Evolutionary conservation across 2,329 filamentous ascomycete genomes (phyloP).

Genomic region (Cytospora chrysosperma): DNA sequence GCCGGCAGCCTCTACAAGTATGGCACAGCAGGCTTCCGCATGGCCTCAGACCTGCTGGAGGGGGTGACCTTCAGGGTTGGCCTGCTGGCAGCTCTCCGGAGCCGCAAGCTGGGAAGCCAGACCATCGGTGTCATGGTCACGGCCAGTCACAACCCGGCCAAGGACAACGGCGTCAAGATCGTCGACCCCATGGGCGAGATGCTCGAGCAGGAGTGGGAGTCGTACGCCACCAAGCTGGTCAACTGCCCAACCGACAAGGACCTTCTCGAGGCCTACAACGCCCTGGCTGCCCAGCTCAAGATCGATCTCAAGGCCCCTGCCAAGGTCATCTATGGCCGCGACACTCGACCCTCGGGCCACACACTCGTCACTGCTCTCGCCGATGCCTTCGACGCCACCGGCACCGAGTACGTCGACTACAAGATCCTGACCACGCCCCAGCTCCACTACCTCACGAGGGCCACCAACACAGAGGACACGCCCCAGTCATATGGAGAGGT

Average conservation of each 20-base stretch:
- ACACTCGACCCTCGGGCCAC: slow-evolving; percentile 90
- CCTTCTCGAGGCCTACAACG: slow-evolving; percentile 73
- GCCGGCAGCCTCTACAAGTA: slow-evolving; percentile 59
- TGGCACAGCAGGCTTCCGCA: slow-evolving; percentile 67
- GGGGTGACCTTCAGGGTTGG: slow-evolving; percentile 92
- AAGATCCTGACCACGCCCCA: slow-evolving; percentile 96
- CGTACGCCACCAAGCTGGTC: slow-evolving; percentile 81
- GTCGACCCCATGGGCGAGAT: slow-evolving; percentile 98
- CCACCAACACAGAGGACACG: slow-evolving; percentile 88
- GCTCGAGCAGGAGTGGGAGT: slow-evolving; percentile 95
- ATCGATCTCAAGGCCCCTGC: slow-evolving; percentile 70
- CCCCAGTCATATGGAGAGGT: slow-evolving; percentile 84
- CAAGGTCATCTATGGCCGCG: slow-evolving; percentile 84
- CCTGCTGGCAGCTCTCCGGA: slow-evolving; percentile 82
- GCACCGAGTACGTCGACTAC: slow-evolving; percentile 75
- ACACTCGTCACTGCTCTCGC: slow-evolving; percentile 76
- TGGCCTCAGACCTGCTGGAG: slow-evolving; percentile 77
- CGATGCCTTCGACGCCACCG: slow-evolving; percentile 74
- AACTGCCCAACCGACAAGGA: slow-evolving; percentile 76
- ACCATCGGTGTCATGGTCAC: slow-evolving; percentile 97
- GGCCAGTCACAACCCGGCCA: slow-evolving; percentile 85
- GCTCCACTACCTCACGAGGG: slow-evolving; percentile 93
- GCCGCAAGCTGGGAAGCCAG: slow-evolving; percentile 84
- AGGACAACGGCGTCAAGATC: slow-evolving; percentile 91
- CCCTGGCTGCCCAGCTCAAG: slow-evolving; percentile 72